Conservation (phyloP, 345 rosid species). For the Euphorbia pulcherrima region DNA sequence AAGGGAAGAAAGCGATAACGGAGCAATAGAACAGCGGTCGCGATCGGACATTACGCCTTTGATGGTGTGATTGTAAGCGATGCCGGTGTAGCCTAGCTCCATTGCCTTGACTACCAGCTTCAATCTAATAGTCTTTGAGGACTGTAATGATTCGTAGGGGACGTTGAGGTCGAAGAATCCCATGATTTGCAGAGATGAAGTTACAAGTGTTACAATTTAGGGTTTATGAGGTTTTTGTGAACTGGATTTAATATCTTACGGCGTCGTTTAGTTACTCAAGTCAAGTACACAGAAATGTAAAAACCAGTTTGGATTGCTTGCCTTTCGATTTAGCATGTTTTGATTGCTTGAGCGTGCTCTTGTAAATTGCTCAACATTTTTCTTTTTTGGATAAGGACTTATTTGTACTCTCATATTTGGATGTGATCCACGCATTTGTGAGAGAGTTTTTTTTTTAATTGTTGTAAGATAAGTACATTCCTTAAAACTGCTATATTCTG, state of each 20-base stretch:
- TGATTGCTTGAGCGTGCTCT: too few relatives aligned
- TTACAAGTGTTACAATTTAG: neutral
- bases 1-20: conserved; percentile 60
- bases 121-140: conserved; percentile 40
- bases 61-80: conserved; percentile 56
- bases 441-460: too few relatives aligned
- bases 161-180: conserved; percentile 76
- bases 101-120: conserved; percentile 58
- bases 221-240: neutral
- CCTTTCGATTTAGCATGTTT: too few relatives aligned
- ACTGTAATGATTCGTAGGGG: conserved; percentile 42
- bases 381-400: too few relatives aligned
- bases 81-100: conserved; percentile 73
- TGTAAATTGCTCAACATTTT: too few relatives aligned
- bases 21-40: conserved; percentile 55
- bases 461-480: too few relatives aligned
- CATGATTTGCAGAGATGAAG: conserved; percentile 29
- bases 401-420: too few relatives aligned
- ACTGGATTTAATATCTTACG: neutral
- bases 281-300: too few relatives aligned
- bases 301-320: too few relatives aligned
- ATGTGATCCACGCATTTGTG: too few relatives aligned
- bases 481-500: too few relatives aligned
- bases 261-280: too few relatives aligned
- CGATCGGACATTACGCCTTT: conserved; percentile 55